These are phyloP conservation scores for Parachaetomium inaequale DNA, from an alignment of 495 filamentous ascomycete species.

Conservation along the genomic window DNA sequence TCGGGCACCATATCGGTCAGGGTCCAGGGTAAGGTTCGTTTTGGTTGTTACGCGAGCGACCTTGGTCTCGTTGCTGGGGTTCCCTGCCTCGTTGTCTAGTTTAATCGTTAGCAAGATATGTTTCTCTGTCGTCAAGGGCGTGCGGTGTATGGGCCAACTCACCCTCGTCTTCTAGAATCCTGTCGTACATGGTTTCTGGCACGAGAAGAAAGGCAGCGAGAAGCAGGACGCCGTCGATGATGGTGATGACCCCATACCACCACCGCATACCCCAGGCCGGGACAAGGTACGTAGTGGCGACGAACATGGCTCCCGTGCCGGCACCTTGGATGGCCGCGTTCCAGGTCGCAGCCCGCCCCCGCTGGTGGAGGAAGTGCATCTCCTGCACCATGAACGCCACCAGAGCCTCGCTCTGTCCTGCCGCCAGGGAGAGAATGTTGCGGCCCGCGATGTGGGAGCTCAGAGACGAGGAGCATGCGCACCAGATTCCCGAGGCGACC, in stretches of 20 bases:
- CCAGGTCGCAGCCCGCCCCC: constrained; percentile 3
- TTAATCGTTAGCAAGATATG: not conserved
- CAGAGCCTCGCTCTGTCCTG: constrained; percentile 7
- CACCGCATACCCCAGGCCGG: not conserved
- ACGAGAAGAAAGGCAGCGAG: not conserved
- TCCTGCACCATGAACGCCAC: constrained; percentile 8
- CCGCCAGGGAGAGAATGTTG: constrained; percentile 6
- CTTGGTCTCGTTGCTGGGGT: not conserved
- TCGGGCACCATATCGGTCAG: constrained; percentile 4
- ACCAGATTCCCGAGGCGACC: constrained; percentile 5
- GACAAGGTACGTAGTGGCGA: constrained; percentile 3
- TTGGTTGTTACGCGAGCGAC: not conserved
- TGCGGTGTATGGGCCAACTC: not conserved
- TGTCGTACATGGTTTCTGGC: constrained; percentile 6
- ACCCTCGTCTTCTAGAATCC: not conserved
- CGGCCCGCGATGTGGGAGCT: constrained; percentile 5
- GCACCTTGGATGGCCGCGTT: not conserved
- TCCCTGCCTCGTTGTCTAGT: not conserved
- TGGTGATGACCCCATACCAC: constrained; percentile 8
- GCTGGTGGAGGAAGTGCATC: constrained; percentile 9
- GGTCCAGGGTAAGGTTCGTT: not conserved
- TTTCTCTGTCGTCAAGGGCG: not conserved
- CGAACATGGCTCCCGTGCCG: constrained; percentile 6
- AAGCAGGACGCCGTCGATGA: constrained; percentile 4
- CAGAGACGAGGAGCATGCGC: constrained; percentile 1